Percentiles rank a stretch among this genome's conserved stretches.
Evolutionary conservation across 2,329 filamentous ascomycete genomes (phyloP).

Genomic region (Neurospora sp.): DNA sequence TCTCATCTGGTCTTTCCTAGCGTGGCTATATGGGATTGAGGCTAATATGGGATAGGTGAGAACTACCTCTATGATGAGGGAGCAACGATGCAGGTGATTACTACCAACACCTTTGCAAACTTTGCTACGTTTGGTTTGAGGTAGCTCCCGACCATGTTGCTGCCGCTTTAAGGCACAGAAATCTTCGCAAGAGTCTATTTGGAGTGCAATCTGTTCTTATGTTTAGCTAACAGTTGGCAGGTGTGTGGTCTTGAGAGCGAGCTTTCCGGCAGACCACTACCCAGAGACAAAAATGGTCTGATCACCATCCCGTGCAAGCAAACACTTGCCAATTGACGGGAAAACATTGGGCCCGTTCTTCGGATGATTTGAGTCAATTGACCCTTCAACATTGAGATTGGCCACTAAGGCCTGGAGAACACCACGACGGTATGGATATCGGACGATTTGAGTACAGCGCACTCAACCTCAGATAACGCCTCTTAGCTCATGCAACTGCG

Average conservation of each 20-base stretch:
- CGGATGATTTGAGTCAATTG: not conserved
- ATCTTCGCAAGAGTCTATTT: not conserved
- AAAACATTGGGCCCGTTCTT: too few species aligned
- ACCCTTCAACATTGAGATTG: not conserved
- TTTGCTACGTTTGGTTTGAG: too few species aligned
- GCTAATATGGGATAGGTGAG: not conserved
- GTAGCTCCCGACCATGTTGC: not conserved
- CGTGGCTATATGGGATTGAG: not conserved
- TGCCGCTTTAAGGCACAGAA: not conserved
- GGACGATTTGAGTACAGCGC: not conserved
- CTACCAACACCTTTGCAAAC: too few species aligned
- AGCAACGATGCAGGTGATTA: too few species aligned
- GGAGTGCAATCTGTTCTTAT: not conserved
- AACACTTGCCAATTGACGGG: too few species aligned
- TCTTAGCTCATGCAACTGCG: not conserved
- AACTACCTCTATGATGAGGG: too few species aligned
- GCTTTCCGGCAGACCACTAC: not conserved
- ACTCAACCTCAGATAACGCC: not conserved
- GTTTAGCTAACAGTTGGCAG: not conserved
- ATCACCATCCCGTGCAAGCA: too few species aligned
- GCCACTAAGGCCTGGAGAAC: not conserved
- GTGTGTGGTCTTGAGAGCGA: not conserved
- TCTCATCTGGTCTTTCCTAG: not conserved
- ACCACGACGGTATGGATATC: not conserved
- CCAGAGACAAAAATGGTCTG: too few species aligned